Percentiles rank a stretch among this genome's conserved stretches.
phyloP scores from a whole-genome alignment of 805 yeast species.

The Candida yuanshanica region DNA sequence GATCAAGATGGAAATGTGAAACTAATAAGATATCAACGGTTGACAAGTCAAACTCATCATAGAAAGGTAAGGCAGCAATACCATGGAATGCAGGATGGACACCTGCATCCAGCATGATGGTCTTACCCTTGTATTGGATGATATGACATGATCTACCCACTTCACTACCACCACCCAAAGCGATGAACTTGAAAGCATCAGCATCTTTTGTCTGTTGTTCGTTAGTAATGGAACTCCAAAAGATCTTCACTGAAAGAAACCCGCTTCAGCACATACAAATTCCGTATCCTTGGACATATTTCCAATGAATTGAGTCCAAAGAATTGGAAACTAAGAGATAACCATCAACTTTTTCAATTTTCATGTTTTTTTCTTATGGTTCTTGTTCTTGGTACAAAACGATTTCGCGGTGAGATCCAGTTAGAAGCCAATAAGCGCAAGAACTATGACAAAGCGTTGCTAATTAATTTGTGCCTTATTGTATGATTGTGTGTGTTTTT shows the following conservation, averaged over 20 bases:
- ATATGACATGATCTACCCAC: slow-evolving; percentile 97
- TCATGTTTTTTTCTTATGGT: neutral
- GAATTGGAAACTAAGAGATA: neutral
- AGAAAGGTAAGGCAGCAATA: slow-evolving; percentile 85
- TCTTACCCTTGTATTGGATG: slow-evolving; percentile 86
- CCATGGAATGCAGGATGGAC: slow-evolving; percentile 95
- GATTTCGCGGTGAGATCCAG: neutral
- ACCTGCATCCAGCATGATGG: slow-evolving; percentile 96
- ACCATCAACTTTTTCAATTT: no score
- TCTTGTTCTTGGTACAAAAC: neutral
- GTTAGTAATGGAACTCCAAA: no score
- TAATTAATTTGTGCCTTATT: no score
- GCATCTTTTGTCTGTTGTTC: slow-evolving; percentile 7
- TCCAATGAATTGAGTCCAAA: neutral
- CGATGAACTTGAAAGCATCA: slow-evolving; percentile 60
- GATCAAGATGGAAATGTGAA: slow-evolving; percentile 96
- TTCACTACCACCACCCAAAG: slow-evolving; percentile 97
- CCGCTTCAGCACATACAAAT: neutral
- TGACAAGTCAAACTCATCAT: slow-evolving; percentile 89
- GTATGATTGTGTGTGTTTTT: no score
- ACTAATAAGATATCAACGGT: slow-evolving; percentile 81
- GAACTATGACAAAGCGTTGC: no score
- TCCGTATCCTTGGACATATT: neutral
- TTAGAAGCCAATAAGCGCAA: no score
- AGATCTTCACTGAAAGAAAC: neutral